Percentiles rank a stretch among this genome's conserved stretches.
phyloP scores from a whole-genome alignment of 2,329 filamentous ascomycete species.

The Aspergillus tanneri region DNA sequence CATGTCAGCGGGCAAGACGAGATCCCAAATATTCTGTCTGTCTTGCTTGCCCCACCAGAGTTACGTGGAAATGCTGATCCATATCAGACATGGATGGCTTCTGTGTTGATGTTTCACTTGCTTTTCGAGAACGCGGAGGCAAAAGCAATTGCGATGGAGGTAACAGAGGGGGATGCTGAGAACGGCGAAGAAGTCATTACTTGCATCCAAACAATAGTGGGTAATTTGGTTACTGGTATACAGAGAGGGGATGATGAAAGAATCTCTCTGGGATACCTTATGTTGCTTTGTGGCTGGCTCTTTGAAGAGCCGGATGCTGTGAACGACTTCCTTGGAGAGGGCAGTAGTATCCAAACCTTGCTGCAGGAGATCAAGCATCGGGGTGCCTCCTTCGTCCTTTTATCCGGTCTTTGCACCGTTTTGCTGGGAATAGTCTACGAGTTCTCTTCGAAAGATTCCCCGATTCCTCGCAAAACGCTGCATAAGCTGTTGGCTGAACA shows the following conservation, averaged over 20 bases:
- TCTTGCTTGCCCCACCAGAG: conserved; percentile 68
- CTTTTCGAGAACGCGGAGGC: conserved; percentile 76
- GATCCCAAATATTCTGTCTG: conserved; percentile 83
- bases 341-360: conserved; percentile 84
- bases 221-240: conserved; percentile 78
- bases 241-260: conserved; percentile 75
- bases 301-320: conserved; percentile 90
- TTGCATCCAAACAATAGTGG: conserved; percentile 82
- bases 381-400: conserved; percentile 60
- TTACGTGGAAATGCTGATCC: conserved; percentile 68
- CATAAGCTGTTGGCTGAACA: conserved; percentile 74
- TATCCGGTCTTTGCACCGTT: conserved; percentile 80
- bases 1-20: conserved; percentile 75
- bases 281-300: conserved; percentile 83
- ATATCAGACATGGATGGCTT: conserved; percentile 86
- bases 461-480: conserved; percentile 76
- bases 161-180: conserved; percentile 85
- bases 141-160: conserved; percentile 74
- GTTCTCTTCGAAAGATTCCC: conserved; percentile 96
- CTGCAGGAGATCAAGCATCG: conserved; percentile 70
- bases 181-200: conserved; percentile 94
- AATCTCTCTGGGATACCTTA: conserved; percentile 79
- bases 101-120: conserved; percentile 81
- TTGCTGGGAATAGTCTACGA: conserved; percentile 89
- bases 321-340: conserved; percentile 89